Conservation (phyloP, 176 grass and related monocot species). For the Echinochloa phyllopogon region DNA sequence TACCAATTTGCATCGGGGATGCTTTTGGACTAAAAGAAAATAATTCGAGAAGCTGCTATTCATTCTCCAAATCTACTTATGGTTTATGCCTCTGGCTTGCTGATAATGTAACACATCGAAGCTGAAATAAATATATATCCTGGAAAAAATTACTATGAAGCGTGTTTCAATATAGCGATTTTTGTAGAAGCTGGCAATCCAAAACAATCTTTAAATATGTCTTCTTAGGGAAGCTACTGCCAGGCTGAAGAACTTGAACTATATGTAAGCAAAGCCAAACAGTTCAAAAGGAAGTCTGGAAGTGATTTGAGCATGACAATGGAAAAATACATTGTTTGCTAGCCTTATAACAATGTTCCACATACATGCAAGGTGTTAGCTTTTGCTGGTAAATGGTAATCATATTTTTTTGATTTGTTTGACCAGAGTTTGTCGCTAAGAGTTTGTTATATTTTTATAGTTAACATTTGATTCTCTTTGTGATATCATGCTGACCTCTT, state of each 20-base stretch:
- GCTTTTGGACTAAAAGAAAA: constrained; percentile 1
- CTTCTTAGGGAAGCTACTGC: constrained; percentile 7
- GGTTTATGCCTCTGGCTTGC: not conserved
- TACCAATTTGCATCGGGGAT: constrained; percentile 1
- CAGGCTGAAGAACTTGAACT: not conserved
- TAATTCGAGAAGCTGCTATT: not conserved
- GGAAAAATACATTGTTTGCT: not conserved
- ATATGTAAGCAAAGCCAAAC: not conserved
- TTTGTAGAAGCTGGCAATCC: not conserved
- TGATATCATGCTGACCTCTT: not conserved
- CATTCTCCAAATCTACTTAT: not conserved
- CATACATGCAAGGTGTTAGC: not conserved
- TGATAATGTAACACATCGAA: constrained; percentile 8
- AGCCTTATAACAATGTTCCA: not conserved
- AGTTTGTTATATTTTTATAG: not conserved
- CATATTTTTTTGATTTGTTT: not conserved
- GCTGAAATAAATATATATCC: constrained; percentile 22
- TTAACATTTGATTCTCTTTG: not conserved
- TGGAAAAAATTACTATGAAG: constrained; percentile 13
- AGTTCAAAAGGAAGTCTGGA: not conserved
- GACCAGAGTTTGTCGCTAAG: constrained; percentile 10
- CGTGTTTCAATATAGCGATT: not conserved
- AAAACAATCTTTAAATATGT: not conserved
- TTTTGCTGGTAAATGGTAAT: not conserved
- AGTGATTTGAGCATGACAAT: constrained; percentile 3